Conservation (phyloP, 2,329 filamentous ascomycete species). For the Acarospora socialis region DNA sequence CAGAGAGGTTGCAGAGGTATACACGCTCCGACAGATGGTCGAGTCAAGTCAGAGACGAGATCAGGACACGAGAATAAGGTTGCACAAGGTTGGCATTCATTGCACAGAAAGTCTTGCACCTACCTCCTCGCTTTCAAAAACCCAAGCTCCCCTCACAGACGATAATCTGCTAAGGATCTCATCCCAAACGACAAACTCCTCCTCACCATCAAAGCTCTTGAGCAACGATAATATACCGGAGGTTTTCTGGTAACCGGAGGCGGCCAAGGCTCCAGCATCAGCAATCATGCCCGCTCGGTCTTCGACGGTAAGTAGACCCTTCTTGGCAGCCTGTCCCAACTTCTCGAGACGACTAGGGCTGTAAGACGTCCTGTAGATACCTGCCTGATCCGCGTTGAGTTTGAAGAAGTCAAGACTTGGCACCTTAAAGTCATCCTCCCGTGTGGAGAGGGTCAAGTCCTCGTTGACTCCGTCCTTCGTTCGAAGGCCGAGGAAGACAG, state of each 20-base stretch:
- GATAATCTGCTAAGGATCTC: slow-evolving; percentile 71
- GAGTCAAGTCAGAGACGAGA: too few relatives aligned
- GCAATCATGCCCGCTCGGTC: slow-evolving; percentile 91
- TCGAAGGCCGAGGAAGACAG: slow-evolving; percentile 74
- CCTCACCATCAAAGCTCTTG: slow-evolving; percentile 66
- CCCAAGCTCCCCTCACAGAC: slow-evolving; percentile 71
- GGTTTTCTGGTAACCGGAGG: slow-evolving; percentile 86
- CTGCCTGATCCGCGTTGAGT: slow-evolving; percentile 87
- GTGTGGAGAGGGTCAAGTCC: slow-evolving; percentile 53
- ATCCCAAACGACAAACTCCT: slow-evolving; percentile 88
- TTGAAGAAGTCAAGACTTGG: slow-evolving; percentile 83
- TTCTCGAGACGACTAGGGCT: slow-evolving; percentile 69
- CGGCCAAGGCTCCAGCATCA: slow-evolving; percentile 77
- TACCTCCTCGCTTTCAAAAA: slow-evolving; percentile 64
- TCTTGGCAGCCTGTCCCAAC: slow-evolving; percentile 72
- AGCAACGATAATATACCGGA: slow-evolving; percentile 76
- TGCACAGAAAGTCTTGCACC: neutral
- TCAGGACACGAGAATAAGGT: too few relatives aligned
- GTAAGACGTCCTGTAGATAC: slow-evolving; percentile 84
- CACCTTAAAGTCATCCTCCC: slow-evolving; percentile 66
- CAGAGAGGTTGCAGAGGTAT: neutral
- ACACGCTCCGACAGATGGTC: too few relatives aligned
- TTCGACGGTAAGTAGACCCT: slow-evolving; percentile 68
- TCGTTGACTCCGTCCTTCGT: slow-evolving; percentile 75
- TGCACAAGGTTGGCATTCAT: too few relatives aligned